A percentile compares a stretch with the other conserved stretches of the same genome.
phyloP scores from a whole-genome alignment of 116 monocot genomes.

The Cymodocea nodosa region DNA sequence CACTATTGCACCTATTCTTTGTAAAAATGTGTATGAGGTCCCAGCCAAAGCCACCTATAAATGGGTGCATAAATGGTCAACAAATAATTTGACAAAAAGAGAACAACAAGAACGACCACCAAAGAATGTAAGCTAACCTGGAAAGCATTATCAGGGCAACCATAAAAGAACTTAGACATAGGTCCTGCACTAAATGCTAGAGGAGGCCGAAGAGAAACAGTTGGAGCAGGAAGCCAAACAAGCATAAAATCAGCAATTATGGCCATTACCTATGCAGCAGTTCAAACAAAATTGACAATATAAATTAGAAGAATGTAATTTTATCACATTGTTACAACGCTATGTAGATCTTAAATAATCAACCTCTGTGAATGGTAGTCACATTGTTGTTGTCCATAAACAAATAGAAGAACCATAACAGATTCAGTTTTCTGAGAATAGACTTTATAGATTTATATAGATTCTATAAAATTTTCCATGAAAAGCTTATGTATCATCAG shows the following conservation, averaged over 20 bases:
- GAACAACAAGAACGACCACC: not conserved
- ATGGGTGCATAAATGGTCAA: constrained; percentile 3
- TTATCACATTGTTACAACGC: too few species aligned
- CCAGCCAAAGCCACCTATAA: constrained; percentile 83
- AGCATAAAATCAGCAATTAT: constrained; percentile 99
- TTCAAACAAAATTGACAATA: not conserved
- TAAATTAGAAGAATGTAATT: not conserved
- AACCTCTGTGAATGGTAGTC: too few species aligned
- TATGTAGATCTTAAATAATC: too few species aligned
- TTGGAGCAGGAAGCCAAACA: constrained; percentile 99
- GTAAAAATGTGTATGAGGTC: constrained; percentile 80
- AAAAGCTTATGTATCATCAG: too few species aligned
- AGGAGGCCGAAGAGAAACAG: constrained; percentile 75
- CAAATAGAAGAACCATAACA: too few species aligned
- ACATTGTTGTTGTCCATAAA: too few species aligned
- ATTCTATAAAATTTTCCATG: too few species aligned
- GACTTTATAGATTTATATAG: too few species aligned
- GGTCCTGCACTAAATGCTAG: constrained; percentile 66
- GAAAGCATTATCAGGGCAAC: constrained; percentile 97
- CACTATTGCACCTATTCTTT: constrained; percentile 91
- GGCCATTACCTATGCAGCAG: constrained; percentile 66
- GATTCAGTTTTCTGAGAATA: too few species aligned
- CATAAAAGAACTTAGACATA: constrained; percentile 70
- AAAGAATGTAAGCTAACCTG: constrained; percentile 31
- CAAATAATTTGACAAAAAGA: not conserved